A percentile compares a stretch with the other conserved stretches of the same genome.
phyloP scores from a whole-genome alignment of 768 basidiomycete species.

The Pulveroboletus sp. region DNA sequence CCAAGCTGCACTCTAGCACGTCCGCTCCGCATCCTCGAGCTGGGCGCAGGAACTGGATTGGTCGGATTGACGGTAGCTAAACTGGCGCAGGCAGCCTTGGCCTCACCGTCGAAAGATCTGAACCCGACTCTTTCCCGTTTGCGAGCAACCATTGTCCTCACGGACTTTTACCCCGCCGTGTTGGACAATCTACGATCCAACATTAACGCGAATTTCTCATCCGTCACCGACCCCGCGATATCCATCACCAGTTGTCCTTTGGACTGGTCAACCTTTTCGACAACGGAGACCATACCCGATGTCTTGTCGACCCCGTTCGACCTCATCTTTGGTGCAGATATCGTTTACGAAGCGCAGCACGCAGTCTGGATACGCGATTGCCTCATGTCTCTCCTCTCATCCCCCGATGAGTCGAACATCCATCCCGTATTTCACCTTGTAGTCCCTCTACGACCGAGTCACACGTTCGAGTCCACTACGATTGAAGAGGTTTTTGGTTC shows the following conservation, averaged over 20 bases:
- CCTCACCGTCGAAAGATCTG: neutral
- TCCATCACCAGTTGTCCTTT: constrained; percentile 29
- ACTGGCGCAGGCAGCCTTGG: constrained; percentile 19
- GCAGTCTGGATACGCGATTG: constrained; percentile 44
- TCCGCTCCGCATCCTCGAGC: constrained; percentile 43
- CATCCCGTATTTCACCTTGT: constrained; percentile 59
- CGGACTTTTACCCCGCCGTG: constrained; percentile 48
- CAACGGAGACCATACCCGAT: constrained; percentile 9
- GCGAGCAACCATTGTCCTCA: constrained; percentile 35
- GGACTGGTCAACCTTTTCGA: constrained; percentile 38
- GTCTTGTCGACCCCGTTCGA: constrained; percentile 40
- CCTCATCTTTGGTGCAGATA: constrained; percentile 49
- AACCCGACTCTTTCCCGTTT: neutral
- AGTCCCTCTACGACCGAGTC: constrained; percentile 70
- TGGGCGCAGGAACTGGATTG: constrained; percentile 57
- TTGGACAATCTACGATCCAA: constrained; percentile 47
- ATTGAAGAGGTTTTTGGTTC: constrained; percentile 53
- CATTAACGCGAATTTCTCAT: constrained; percentile 35
- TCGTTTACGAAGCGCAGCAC: constrained; percentile 50
- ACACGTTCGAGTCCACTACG: constrained; percentile 52
- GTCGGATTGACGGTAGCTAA: constrained; percentile 42
- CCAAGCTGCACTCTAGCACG: neutral
- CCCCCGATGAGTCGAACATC: constrained; percentile 8
- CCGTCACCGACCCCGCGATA: neutral
- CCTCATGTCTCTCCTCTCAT: constrained; percentile 36